Evolutionary conservation across 2,329 filamentous ascomycete genomes (phyloP).

Genomic region (Cytospora chrysosperma): DNA sequence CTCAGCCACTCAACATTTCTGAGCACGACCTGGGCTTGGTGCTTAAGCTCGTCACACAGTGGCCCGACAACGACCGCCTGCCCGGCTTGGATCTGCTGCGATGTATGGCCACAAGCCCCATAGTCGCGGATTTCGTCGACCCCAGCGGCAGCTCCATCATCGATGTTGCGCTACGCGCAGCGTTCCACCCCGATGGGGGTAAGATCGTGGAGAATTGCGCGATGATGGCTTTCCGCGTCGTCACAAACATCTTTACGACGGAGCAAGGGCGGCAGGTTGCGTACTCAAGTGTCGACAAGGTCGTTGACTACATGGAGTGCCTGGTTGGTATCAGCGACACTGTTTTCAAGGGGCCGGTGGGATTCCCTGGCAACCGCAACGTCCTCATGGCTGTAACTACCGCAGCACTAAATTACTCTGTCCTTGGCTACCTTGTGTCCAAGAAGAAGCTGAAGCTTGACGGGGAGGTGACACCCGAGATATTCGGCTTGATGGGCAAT

Average conservation of each 20-base stretch:
- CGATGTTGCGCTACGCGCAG: constrained; percentile 44
- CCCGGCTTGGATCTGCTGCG: constrained; percentile 85
- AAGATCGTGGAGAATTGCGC: constrained; percentile 72
- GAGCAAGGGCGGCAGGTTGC: constrained; percentile 67
- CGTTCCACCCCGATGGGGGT: constrained; percentile 44
- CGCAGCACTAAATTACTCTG: constrained; percentile 79
- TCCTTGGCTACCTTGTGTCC: constrained; percentile 57
- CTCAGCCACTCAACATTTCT: constrained; percentile 32
- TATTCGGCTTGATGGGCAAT: constrained; percentile 44
- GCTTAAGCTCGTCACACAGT: constrained; percentile 70
- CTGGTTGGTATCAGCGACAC: constrained; percentile 53
- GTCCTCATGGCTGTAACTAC: constrained; percentile 81
- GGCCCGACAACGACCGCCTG: constrained; percentile 78
- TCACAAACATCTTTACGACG: constrained; percentile 82
- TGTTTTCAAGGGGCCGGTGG: constrained; percentile 48
- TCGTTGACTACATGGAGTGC: constrained; percentile 62
- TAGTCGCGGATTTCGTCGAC: constrained; percentile 61
- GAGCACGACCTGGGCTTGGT: constrained; percentile 60
- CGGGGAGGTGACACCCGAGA: constrained; percentile 42
- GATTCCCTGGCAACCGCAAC: constrained; percentile 64
- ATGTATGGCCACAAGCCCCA: constrained; percentile 69
- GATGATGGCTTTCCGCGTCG: constrained; percentile 80
- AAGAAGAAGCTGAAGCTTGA: constrained; percentile 41
- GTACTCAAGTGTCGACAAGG: constrained; percentile 55
- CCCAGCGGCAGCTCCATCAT: constrained; percentile 59